Base-by-base conservation (phyloP, 768 basidiomycete genomes). In the Ephemerocybe angulata region DNA sequence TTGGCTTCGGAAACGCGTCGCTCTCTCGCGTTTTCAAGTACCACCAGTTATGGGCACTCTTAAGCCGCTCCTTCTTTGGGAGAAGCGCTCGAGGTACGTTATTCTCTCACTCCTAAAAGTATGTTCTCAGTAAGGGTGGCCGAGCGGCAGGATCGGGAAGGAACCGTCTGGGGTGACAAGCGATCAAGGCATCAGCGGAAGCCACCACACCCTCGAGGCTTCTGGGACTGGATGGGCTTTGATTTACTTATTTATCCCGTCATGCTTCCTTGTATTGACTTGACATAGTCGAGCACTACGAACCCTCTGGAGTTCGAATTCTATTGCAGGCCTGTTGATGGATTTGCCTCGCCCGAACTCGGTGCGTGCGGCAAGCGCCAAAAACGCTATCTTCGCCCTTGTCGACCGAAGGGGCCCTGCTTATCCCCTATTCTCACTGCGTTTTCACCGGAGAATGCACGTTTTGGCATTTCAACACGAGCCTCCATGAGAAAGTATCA, bases 221-320 rank as follows among this genome's bases (percentile, higher is more conserved):
- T 50, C 48, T 50, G 48, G 38, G 58, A 58, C 57, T 63, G 59
- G 49, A 54, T 42, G 53, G 33, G 54, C 56, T 50, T 55, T 60
- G 59, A 65, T 66, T 63, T 62, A 66, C 62, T 65, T 50, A 60
- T 62, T 62, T 62, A 58, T 57, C 42, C 60, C 55, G 61, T 55
- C 51, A 56, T 22, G 62, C 66, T 66, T 69, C 65, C 62, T n/a
- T 58, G 59, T 56, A 51, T 59, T 65, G 67, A 68, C 68, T 67
- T 71, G 67, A 67, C 67, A 70, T 67, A 56, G 47, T 54, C 52
- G 53, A 54, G 54, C 47, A 70, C 63, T 61, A 60, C 66, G 62
- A 65, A 63, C 66, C 66, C 63, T 37, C 31, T 17, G 50, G 40
- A 41, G 37, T 63, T 58, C 59, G 60, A 59, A 61, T 60, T 61